phyloP scores from a whole-genome alignment of 2,329 filamentous ascomycete species.

The Xylariales sp. region DNA sequence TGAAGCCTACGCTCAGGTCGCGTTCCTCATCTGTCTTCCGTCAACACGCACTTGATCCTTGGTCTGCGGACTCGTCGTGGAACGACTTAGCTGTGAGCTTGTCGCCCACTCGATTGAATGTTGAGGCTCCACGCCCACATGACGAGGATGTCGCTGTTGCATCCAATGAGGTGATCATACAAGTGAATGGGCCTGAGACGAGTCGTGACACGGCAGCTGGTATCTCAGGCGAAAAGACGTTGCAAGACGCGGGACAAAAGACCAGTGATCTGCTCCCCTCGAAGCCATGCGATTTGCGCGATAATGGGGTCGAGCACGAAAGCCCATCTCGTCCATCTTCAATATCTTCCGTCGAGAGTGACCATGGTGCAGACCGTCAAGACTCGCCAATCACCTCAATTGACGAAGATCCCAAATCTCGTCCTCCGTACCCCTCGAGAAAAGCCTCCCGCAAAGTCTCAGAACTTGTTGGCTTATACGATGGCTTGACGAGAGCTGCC shows the following conservation, averaged over 20 bases:
- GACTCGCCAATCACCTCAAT: conserved; percentile 42
- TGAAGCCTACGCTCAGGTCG: conserved; percentile 26
- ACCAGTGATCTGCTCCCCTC: too few relatives aligned
- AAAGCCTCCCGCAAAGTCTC: conserved; percentile 42
- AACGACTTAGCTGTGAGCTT: too few relatives aligned
- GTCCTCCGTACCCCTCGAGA: conserved; percentile 18
- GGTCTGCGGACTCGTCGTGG: conserved; percentile 31
- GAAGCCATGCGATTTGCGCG: too few relatives aligned
- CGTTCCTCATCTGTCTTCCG: conserved; percentile 27
- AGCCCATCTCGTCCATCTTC: conserved; percentile 23
- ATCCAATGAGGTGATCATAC: background rate
- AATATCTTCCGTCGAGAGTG: conserved; percentile 24
- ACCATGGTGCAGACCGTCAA: conserved; percentile 24
- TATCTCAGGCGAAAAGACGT: background rate
- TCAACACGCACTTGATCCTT: conserved; percentile 37
- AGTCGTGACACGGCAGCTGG: background rate
- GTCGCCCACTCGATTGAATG: too few relatives aligned
- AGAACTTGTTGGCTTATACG: conserved; percentile 45
- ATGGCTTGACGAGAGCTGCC: conserved; percentile 34
- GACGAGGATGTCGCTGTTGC: too few relatives aligned
- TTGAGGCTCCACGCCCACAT: too few relatives aligned
- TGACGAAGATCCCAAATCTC: conserved; percentile 33
- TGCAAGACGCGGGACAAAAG: conserved; percentile 2
- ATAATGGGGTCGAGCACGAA: conserved; percentile 14
- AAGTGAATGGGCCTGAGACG: background rate